These are phyloP conservation scores for Pestalotiopsis fici DNA, from an alignment of 2,329 filamentous ascomycete species.

Conservation along the genomic window DNA sequence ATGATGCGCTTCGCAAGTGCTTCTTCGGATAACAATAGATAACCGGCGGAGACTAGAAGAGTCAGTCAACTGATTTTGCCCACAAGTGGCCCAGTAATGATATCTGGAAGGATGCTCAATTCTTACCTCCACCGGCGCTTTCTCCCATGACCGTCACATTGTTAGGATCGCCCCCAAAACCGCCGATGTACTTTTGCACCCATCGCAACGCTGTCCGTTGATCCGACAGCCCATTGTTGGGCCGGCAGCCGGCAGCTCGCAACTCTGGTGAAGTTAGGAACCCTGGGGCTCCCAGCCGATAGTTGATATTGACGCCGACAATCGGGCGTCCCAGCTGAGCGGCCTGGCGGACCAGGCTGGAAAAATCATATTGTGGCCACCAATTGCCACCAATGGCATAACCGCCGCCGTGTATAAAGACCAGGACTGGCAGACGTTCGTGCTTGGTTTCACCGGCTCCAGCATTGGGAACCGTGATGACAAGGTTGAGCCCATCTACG, in stretches of 20 bases:
- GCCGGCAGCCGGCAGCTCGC: not conserved
- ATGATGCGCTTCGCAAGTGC: not conserved
- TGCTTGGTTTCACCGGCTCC: not conserved
- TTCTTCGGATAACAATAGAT: not conserved
- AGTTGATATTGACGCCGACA: not conserved
- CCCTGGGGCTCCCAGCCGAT: not conserved
- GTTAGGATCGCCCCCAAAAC: not conserved
- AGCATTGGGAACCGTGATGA: not conserved
- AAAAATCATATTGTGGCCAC: not conserved
- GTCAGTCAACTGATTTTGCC: not conserved
- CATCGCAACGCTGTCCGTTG: not conserved
- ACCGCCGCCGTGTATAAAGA: not conserved
- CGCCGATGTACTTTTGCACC: not conserved
- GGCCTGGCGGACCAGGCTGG: not conserved
- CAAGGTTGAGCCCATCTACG: not conserved
- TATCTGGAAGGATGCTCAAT: not conserved
- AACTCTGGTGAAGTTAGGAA: not conserved
- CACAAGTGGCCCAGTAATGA: not conserved
- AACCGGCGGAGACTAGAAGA: not conserved
- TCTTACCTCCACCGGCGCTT: not conserved
- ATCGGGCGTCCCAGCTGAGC: not conserved
- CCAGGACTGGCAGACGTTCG: not conserved
- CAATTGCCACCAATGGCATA: not conserved
- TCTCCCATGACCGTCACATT: not conserved
- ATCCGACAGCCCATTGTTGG: not conserved